Conservation (phyloP, 169 alveolate genomes). For the Neospora caninum region DNA sequence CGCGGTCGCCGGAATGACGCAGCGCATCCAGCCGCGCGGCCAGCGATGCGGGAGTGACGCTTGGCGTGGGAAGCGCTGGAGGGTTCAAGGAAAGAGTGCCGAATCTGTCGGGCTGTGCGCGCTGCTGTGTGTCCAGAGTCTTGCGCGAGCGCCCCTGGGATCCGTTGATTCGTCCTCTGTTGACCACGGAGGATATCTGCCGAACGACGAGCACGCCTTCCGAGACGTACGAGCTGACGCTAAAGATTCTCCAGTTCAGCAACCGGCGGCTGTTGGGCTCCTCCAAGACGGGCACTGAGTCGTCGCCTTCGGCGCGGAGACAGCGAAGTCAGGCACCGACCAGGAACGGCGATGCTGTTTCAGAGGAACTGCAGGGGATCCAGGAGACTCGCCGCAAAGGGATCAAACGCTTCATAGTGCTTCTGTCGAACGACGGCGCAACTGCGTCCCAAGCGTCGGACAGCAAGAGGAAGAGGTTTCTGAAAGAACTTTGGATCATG, state of each 20-base stretch:
- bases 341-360: neutral
- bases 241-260: neutral
- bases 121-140: neutral
- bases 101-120: neutral
- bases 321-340: no score
- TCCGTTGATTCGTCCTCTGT: neutral
- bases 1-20: no score
- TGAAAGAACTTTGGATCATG: neutral
- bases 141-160: neutral
- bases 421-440: neutral
- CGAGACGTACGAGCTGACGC: neutral
- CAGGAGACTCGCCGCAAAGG: neutral
- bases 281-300: no score
- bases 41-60: no score
- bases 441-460: no score
- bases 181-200: neutral
- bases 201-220: neutral
- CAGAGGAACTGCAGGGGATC: neutral
- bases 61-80: no score
- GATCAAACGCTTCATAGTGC: neutral
- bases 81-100: no score
- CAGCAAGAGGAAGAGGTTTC: no score
- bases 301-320: no score
- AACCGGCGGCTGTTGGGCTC: no score
- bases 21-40: no score